Evolutionary conservation across 768 basidiomycete genomes (phyloP).

Genomic region (Suillus ampliporus): DNA sequence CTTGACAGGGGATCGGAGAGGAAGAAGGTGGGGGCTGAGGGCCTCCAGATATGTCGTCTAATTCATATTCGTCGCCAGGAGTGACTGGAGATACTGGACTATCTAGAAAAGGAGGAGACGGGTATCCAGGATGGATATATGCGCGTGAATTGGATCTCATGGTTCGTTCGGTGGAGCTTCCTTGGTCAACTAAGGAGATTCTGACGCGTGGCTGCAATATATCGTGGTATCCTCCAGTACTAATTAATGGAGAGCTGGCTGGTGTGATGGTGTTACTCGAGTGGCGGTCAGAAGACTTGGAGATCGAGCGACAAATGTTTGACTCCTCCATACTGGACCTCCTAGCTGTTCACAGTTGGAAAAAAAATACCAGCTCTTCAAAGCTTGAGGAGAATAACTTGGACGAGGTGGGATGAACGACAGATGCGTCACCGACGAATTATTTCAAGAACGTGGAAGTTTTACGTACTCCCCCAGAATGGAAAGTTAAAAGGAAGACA

Average conservation of each 20-base stretch:
- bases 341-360: neutral
- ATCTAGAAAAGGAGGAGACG: neutral
- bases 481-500: neutral
- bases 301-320: neutral
- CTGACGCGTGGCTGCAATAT: neutral
- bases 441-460: neutral
- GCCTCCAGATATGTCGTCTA: neutral
- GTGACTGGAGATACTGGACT: neutral
- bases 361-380: neutral
- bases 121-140: slow-evolving; percentile 2
- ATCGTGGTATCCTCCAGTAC: neutral
- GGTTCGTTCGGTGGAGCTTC: neutral
- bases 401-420: neutral
- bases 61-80: neutral
- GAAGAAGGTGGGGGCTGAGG: slow-evolving; percentile 3
- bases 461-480: neutral
- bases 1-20: neutral
- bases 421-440: neutral
- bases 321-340: neutral
- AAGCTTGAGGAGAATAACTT: neutral
- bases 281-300: neutral
- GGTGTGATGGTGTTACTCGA: neutral
- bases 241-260: neutral
- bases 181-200: neutral
- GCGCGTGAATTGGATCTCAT: neutral